Conservation (phyloP, 2,329 filamentous ascomycete species). For the Celoporthe dispersa region DNA sequence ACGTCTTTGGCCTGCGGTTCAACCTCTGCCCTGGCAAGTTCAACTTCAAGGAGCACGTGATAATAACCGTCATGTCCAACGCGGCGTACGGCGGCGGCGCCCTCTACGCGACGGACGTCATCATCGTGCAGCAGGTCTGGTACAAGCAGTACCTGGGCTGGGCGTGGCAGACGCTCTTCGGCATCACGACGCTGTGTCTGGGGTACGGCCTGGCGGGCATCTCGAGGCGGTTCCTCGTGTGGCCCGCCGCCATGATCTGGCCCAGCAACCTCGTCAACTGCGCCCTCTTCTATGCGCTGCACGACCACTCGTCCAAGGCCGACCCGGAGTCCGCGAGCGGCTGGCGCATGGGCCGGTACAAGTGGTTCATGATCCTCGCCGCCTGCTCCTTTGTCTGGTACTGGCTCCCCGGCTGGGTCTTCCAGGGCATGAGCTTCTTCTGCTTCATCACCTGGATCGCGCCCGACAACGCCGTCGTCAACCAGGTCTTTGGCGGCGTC, state of each 20-base stretch:
- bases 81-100: slow-evolving; percentile 62
- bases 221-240: slow-evolving; percentile 61
- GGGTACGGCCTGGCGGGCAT: slow-evolving; percentile 68
- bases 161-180: slow-evolving; percentile 57
- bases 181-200: slow-evolving; percentile 64
- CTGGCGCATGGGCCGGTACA: slow-evolving; percentile 68
- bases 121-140: slow-evolving; percentile 58
- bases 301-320: slow-evolving; percentile 45
- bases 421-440: slow-evolving; percentile 51
- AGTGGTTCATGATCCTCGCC: slow-evolving; percentile 64
- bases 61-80: slow-evolving; percentile 65
- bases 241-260: slow-evolving; percentile 65
- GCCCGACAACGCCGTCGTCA: slow-evolving; percentile 50
- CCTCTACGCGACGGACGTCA: slow-evolving; percentile 59
- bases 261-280: slow-evolving; percentile 62
- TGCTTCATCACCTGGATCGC: slow-evolving; percentile 53
- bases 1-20: slow-evolving; percentile 56
- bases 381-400: slow-evolving; percentile 58
- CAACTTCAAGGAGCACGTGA: slow-evolving; percentile 65
- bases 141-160: slow-evolving; percentile 57
- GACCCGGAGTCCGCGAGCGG: slow-evolving; percentile 58
- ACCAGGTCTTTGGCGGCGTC: slow-evolving; percentile 51
- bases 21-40: slow-evolving; percentile 62
- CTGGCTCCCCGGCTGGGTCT: slow-evolving; percentile 60
- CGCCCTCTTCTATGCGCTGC: slow-evolving; percentile 54